phyloP scores from a whole-genome alignment of 179 eudicot genomes.

The Drosera spatulata region DNA sequence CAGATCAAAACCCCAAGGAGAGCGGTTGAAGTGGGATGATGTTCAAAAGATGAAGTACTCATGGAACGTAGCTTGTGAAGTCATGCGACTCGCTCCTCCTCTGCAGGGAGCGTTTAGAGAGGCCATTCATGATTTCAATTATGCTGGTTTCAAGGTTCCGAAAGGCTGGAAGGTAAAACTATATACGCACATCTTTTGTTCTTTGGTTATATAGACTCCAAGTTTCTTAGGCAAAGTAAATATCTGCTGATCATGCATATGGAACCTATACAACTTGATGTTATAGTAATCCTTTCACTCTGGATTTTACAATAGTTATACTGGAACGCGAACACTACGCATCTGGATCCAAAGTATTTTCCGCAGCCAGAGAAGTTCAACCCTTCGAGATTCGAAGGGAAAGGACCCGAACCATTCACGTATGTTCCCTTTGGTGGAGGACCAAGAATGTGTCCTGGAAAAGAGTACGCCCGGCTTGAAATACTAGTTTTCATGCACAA shows the following conservation, averaged over 20 bases:
- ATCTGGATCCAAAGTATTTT: not conserved
- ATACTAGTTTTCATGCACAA: not conserved
- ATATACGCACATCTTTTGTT: too few relatives aligned
- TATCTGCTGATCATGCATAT: too few relatives aligned
- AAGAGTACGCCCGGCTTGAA: too few relatives aligned
- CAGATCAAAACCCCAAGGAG: constrained; percentile 14
- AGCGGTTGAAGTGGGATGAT: constrained; percentile 25
- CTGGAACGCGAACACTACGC: not conserved
- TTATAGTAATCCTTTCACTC: not conserved
- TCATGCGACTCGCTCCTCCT: constrained; percentile 27
- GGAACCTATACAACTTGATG: too few relatives aligned
- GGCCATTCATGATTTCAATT: constrained; percentile 21
- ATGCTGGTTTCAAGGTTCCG: constrained; percentile 13
- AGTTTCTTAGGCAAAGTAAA: too few relatives aligned
- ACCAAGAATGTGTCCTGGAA: too few relatives aligned
- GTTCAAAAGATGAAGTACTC: constrained; percentile 10
- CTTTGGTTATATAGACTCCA: too few relatives aligned
- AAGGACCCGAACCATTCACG: not conserved
- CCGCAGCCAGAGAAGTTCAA: not conserved
- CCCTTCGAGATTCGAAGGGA: not conserved
- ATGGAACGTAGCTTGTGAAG: constrained; percentile 26
- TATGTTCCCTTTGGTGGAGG: not conserved
- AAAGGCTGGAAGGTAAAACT: too few relatives aligned
- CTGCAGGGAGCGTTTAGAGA: constrained; percentile 27
- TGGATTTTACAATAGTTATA: not conserved